Conservation (phyloP, 306 rosid genomes). For the Ceratonia siliqua region DNA sequence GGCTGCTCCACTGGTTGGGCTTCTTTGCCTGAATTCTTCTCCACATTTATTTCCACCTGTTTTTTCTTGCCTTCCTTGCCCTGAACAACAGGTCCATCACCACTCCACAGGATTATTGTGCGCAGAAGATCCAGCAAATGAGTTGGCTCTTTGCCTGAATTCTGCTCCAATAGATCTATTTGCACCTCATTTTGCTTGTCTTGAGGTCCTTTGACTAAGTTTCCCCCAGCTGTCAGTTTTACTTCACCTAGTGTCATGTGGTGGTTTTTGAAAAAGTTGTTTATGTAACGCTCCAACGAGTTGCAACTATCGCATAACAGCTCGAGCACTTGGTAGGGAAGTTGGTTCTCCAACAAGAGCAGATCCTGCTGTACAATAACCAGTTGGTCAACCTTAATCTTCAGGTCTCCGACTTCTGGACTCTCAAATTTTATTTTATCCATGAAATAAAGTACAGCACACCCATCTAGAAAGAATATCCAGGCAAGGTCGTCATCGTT, state of each 20-base stretch:
- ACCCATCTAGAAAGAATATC: slow-evolving; percentile 31
- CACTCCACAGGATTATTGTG: no score
- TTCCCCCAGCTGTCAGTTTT: no score
- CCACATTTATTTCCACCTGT: no score
- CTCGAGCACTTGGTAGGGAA: neutral
- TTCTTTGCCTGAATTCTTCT: no score
- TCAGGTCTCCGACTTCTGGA: no score
- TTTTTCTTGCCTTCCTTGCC: no score
- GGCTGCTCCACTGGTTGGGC: no score
- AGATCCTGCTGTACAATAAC: neutral
- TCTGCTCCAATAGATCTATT: no score
- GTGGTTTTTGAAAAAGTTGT: neutral
- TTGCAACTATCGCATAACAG: neutral
- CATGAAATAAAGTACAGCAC: slow-evolving; percentile 18
- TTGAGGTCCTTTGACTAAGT: no score
- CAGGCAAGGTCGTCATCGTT: neutral
- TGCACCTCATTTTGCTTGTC: no score
- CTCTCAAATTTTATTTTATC: neutral
- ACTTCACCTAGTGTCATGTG: no score
- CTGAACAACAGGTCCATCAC: no score
- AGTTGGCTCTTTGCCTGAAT: neutral
- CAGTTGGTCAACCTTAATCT: neutral
- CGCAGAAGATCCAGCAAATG: neutral
- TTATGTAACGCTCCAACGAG: neutral
- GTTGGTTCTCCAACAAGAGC: neutral